Evolutionary conservation across 2,329 filamentous ascomycete species (phyloP), one percentile per base, ranked within the genome.

Genomic region (Onygenales sp.): DNA sequence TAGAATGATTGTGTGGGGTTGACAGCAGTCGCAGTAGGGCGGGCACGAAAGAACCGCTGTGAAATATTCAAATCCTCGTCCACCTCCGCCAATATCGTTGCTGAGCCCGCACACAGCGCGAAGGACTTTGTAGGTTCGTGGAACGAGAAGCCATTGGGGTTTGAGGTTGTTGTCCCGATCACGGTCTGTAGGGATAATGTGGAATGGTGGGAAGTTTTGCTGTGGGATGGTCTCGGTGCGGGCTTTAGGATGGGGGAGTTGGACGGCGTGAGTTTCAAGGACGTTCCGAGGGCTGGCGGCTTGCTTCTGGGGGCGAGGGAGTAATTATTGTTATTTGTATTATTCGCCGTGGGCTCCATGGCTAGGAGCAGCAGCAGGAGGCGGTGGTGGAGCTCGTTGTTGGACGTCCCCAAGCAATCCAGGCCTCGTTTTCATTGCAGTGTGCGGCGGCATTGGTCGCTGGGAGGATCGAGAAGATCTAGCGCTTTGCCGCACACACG

Each of bases 41-140:
- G 82, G 42, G 92, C 93, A 65, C 90, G 83, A 74, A 89, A 97
- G 75, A 97, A 97, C 55, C 89, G 85, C 68, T 97, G 92, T 1
- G 79, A 80, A 63, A 85, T 71, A 55, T 75, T 69, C 57, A 78
- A 65, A 35, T 87, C 77, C 50, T 83, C 81, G 58, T 89, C 82
- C 51, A 96, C 77, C 60, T 87, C 84, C 7, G 91, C 89, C 14
- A 97, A 82, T 0, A 98, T 89, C n/a, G 89, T 92, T 43, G 92
- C 89, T 8, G 90, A 93, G 53, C 93, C 93, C 7, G 93, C 92
- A 58, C 90, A 91, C 68, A 95, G 93, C 53, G 90, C 90, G 70
- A 97, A 95, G 50, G 78, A 78, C 54, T 74, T 75, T 51, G 80
- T 85, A 10, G 84, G 81, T 42, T 85, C 76, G 56, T 92, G 83